Evolutionary conservation across 768 basidiomycete species (phyloP).

Genomic region (Podaxis rugospora): DNA sequence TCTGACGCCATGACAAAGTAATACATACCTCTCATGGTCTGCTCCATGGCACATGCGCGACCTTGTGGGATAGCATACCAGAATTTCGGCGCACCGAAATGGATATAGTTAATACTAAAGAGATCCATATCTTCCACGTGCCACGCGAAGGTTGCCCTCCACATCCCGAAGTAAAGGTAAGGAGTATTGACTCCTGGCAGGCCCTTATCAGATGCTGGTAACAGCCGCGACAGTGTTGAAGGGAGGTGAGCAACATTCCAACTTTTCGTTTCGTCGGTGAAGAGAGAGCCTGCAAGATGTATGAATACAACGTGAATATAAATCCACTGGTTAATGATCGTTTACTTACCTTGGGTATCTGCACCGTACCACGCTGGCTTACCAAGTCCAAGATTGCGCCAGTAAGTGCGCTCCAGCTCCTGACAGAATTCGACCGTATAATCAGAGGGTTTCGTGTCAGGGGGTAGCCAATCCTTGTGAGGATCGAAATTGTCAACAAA

Average conservation of each 20-base stretch:
- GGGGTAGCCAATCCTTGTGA: slow-evolving; percentile 73
- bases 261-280: slow-evolving; percentile 67
- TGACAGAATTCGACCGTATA: slow-evolving; percentile 88
- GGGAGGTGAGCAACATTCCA: slow-evolving; percentile 97
- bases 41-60: slow-evolving; percentile 77
- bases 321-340: slow-evolving; percentile 12
- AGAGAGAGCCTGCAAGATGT: slow-evolving; percentile 49
- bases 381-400: slow-evolving; percentile 87
- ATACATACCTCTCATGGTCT: slow-evolving; percentile 75
- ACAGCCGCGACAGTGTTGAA: slow-evolving; percentile 77
- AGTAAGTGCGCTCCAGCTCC: slow-evolving; percentile 84
- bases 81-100: slow-evolving; percentile 95
- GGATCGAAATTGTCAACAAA: slow-evolving; percentile 77
- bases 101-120: slow-evolving; percentile 98
- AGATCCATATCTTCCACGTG: slow-evolving; percentile 99
- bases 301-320: neutral
- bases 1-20: neutral
- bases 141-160: slow-evolving; percentile 98
- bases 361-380: slow-evolving; percentile 98
- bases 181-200: slow-evolving; percentile 96
- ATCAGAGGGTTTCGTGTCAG: slow-evolving; percentile 64
- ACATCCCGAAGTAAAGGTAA: slow-evolving; percentile 99
- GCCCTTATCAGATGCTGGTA: slow-evolving; percentile 61
- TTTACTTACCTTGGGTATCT: slow-evolving; percentile 75
- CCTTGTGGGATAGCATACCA: slow-evolving; percentile 97